Evolutionary conservation across 2,329 filamentous ascomycete species (phyloP).

Genomic region (Fusarium buharicum): DNA sequence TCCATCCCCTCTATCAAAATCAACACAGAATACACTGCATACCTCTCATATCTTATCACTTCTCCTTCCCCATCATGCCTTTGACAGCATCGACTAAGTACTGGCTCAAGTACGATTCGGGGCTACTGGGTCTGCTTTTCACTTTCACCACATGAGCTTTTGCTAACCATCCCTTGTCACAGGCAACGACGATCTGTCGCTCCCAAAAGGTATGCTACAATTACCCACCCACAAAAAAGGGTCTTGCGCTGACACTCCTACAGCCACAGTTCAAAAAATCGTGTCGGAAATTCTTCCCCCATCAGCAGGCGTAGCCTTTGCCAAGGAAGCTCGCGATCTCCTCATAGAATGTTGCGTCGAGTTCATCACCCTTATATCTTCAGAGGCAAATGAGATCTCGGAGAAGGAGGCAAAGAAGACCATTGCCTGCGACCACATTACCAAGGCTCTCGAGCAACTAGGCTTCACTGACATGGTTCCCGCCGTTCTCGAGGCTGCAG

Average conservation of each 20-base stretch:
- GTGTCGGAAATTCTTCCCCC: conserved; percentile 91
- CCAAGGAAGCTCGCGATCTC: conserved; percentile 93
- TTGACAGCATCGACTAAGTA: conserved; percentile 43
- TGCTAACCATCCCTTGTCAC: conserved; percentile 49
- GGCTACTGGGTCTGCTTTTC: conserved; percentile 32
- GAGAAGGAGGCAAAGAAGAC: conserved; percentile 99
- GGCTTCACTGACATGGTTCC: conserved; percentile 93
- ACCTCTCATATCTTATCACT: not conserved
- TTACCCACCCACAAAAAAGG: not conserved
- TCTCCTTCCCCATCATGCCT: conserved; percentile 26
- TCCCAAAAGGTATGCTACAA: conserved; percentile 68
- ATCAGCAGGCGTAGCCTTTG: conserved; percentile 81
- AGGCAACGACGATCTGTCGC: conserved; percentile 72
- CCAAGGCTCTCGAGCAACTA: conserved; percentile 89
- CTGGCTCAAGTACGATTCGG: conserved; percentile 43
- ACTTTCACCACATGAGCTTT: not conserved
- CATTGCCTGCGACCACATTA: conserved; percentile 97
- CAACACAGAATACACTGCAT: conserved; percentile 3
- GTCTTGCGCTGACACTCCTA: conserved; percentile 41
- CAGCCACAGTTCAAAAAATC: conserved; percentile 81
- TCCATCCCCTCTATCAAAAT: conserved; percentile 18
- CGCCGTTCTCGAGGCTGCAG: conserved; percentile 85
- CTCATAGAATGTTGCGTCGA: conserved; percentile 99
- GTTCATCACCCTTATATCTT: conserved; percentile 98
- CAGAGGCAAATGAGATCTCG: conserved; percentile 97